A percentile compares a stretch with the other conserved stretches of the same genome.
Conservation (phyloP, 495 filamentous ascomycete species). For the Aspergillus carlsbadensis region DNA sequence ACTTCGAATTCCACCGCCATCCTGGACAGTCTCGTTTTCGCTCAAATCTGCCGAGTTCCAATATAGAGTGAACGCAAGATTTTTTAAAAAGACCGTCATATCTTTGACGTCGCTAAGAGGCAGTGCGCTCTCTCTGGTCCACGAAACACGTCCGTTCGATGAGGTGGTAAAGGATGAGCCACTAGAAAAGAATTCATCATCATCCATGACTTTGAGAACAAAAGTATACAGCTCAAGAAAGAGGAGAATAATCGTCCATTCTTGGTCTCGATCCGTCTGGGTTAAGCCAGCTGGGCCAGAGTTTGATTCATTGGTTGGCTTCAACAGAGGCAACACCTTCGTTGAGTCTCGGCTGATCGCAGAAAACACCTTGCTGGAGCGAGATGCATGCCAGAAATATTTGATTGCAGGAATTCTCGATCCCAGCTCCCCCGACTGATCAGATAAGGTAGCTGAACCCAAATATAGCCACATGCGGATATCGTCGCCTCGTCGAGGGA, state of each 20-base stretch:
- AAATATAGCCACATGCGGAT: slow-evolving; percentile 95
- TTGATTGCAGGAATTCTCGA: slow-evolving; percentile 68
- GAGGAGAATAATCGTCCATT: slow-evolving; percentile 86
- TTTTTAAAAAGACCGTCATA: slow-evolving; percentile 84
- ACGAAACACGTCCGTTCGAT: slow-evolving; percentile 38
- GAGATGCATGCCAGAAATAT: slow-evolving; percentile 84
- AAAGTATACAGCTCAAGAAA: slow-evolving; percentile 96
- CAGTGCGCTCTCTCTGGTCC: slow-evolving; percentile 66
- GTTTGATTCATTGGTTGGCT: slow-evolving; percentile 29
- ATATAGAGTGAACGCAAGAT: slow-evolving; percentile 87
- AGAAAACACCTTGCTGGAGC: slow-evolving; percentile 63
- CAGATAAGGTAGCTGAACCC: slow-evolving; percentile 59
- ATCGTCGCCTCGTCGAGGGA: slow-evolving; percentile 79
- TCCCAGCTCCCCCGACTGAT: slow-evolving; percentile 31
- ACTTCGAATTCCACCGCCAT: slow-evolving; percentile 50
- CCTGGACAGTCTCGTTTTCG: slow-evolving; percentile 47
- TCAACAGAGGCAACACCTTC: slow-evolving; percentile 57
- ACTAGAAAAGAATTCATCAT: slow-evolving; percentile 62
- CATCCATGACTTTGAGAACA: slow-evolving; percentile 86
- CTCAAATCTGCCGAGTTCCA: slow-evolving; percentile 73
- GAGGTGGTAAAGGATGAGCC: slow-evolving; percentile 37
- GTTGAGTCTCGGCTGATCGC: slow-evolving; percentile 59
- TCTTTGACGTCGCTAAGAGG: slow-evolving; percentile 67
- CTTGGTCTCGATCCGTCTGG: slow-evolving; percentile 52
- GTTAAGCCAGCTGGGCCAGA: slow-evolving; percentile 16